These are phyloP conservation scores for Nelumbo lutea DNA, from an alignment of 164 flowering plant genomes.

Conservation along the genomic window DNA sequence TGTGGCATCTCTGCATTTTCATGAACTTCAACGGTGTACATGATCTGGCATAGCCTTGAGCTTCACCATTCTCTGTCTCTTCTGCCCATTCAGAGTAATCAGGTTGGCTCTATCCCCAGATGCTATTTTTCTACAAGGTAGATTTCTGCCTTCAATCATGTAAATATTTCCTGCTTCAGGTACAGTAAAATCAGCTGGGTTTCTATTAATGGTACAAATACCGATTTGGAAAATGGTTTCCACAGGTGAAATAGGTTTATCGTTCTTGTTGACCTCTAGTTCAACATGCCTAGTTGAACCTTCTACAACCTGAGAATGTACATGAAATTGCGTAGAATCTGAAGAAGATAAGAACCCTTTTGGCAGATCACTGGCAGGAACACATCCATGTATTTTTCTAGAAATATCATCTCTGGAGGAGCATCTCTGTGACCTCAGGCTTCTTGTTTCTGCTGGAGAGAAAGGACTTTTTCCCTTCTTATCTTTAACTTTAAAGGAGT, in stretches of 20 bases:
- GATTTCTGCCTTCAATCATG: constrained; percentile 45
- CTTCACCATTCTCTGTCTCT: constrained; percentile 31
- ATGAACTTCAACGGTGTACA: neutral
- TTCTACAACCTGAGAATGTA: constrained; percentile 10
- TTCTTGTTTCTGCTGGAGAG: constrained; percentile 15
- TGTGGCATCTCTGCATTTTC: neutral
- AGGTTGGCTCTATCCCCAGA: constrained; percentile 13
- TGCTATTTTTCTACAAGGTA: constrained; percentile 22
- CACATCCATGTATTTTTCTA: constrained; percentile 13
- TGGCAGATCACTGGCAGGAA: constrained; percentile 16
- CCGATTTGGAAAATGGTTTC: constrained; percentile 14
- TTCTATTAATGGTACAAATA: constrained; percentile 54
- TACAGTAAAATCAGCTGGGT: constrained; percentile 73
- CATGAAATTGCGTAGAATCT: neutral
- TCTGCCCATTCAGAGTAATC: constrained; percentile 19
- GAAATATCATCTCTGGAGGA: constrained; percentile 11
- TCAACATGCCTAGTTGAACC: constrained; percentile 13
- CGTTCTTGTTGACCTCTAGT: constrained; percentile 11
- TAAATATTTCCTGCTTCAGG: constrained; percentile 52
- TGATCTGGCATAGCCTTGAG: constrained; percentile 19
- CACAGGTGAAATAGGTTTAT: constrained; percentile 14
- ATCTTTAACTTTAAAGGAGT: constrained; percentile 14
- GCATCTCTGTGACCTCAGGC: constrained; percentile 21
- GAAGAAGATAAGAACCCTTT: constrained; percentile 19
- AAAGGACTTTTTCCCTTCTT: constrained; percentile 22